These are phyloP conservation scores for Cladosporium sp. DNA, from an alignment of 2,329 filamentous ascomycete species.

Conservation along the genomic window DNA sequence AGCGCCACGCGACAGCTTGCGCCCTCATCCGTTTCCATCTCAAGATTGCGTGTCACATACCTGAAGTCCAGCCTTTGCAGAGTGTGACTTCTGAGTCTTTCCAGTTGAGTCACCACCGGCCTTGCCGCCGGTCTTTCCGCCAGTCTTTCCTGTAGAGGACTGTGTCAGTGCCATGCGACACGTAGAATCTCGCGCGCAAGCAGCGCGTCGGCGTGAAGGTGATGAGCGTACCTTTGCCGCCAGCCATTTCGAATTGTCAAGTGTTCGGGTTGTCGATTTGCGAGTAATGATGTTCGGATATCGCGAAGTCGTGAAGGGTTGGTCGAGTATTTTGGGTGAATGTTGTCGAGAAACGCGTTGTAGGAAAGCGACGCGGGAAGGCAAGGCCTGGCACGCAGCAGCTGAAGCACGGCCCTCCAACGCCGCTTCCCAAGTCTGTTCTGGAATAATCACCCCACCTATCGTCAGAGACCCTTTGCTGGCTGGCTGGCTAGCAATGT, in stretches of 20 bases:
- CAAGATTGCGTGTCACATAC: slow-evolving; percentile 56
- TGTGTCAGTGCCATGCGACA: slow-evolving; percentile 33
- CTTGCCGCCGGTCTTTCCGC: slow-evolving; percentile 89
- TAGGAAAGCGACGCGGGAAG: slow-evolving; percentile 5
- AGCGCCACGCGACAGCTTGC: neutral
- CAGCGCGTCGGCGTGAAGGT: slow-evolving; percentile 50
- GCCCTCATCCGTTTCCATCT: neutral
- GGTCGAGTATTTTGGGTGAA: slow-evolving; percentile 2
- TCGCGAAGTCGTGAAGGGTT: neutral
- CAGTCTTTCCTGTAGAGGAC: slow-evolving; percentile 53
- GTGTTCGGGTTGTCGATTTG: slow-evolving; percentile 17
- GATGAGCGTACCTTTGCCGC: slow-evolving; percentile 79
- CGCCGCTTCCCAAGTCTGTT: neutral
- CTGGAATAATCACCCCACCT: neutral
- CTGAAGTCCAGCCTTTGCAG: slow-evolving; percentile 91
- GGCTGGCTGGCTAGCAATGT: neutral
- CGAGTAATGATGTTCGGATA: neutral
- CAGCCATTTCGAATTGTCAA: slow-evolving; percentile 57
- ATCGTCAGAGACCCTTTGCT: neutral
- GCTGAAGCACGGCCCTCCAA: neutral
- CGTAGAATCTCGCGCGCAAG: slow-evolving; percentile 25
- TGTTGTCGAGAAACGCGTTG: slow-evolving; percentile 1
- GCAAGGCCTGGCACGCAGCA: neutral
- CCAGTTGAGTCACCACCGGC: slow-evolving; percentile 66
- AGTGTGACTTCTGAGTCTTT: slow-evolving; percentile 92